Evolutionary conservation across 176 grass and related monocot genomes (phyloP), one percentile per base, ranked within the genome.

Genomic region (Metroxylon sagu): DNA sequence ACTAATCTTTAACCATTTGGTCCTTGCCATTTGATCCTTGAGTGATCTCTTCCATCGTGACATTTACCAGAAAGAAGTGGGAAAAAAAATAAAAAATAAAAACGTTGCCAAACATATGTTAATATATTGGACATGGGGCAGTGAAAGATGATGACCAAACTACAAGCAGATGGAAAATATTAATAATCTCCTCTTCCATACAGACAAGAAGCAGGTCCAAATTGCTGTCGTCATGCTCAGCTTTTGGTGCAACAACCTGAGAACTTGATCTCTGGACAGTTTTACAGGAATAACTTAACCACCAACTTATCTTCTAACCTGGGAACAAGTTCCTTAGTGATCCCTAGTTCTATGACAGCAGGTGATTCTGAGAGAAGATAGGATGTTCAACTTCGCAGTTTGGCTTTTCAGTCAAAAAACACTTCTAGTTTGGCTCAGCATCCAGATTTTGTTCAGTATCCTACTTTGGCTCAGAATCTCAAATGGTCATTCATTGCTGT

Each of bases 61-160:
- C n/a, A n/a, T n/a, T n/a, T n/a, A n/a, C n/a, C n/a, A n/a, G n/a
- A n/a, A n/a, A n/a, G n/a, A n/a, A n/a, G 1, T 1, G 4, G 19
- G 14, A 28, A n/a, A 25, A 6, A 25, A n/a, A 50, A 26, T 16
- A 25, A 3, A 16, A 15, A 10, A n/a, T n/a, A n/a, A n/a, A n/a
- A n/a, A n/a, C 10, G 1, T 19, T 8, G 23, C n/a, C n/a, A n/a
- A n/a, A n/a, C n/a, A 52, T 87, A 96, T 83, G 86, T 96, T 90
- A 14, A 96, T 56, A 78, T 96, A 96, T 63, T 96, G 86, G 21
- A 96, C 83, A 77, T 71, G 82, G 50, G 92, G 83, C 25, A 96
- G 75, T 55, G 74, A 62, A 58, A 90, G 71, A 90, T 96, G 92
- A 77, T 71, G 80, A 21, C 92, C 77, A 64, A 96, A 77, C 69